Evolutionary conservation across 768 basidiomycete genomes (phyloP).

Genomic region (Psilocybe sp.): DNA sequence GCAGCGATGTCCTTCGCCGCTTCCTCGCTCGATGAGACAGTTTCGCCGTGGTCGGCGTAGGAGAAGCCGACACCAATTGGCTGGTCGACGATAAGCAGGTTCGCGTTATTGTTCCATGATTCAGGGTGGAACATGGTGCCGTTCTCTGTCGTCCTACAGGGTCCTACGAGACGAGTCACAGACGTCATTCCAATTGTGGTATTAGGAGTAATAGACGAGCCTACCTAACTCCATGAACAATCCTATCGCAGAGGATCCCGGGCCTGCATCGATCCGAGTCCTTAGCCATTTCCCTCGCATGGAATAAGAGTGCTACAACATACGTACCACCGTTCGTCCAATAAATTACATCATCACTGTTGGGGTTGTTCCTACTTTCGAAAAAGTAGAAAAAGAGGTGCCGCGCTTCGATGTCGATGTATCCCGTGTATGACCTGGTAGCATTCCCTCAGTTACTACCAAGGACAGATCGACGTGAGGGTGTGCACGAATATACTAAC

Average conservation of each 20-base stretch:
- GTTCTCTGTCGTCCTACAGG: conserved; percentile 60
- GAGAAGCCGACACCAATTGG: conserved; percentile 64
- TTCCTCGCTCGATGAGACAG: conserved; percentile 60
- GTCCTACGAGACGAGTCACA: conserved; percentile 42
- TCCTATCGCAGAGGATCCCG: conserved; percentile 36
- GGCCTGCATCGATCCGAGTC: neutral
- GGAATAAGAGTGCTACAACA: conserved; percentile 26
- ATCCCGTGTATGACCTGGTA: conserved; percentile 58
- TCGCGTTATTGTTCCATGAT: conserved; percentile 69
- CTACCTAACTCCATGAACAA: conserved; percentile 70
- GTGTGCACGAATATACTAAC: conserved; percentile 19
- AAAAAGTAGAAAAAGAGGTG: conserved; percentile 82
- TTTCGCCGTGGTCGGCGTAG: conserved; percentile 62
- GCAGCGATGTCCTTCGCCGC: conserved; percentile 70
- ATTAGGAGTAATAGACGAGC: conserved; percentile 17
- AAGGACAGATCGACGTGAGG: too few species aligned
- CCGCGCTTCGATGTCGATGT: conserved; percentile 60
- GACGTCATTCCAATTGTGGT: neutral
- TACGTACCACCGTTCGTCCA: conserved; percentile 45
- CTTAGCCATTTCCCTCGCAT: neutral
- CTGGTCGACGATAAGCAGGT: conserved; percentile 62
- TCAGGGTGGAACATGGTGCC: conserved; percentile 54
- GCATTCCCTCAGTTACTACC: too few species aligned
- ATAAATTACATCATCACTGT: conserved; percentile 58
- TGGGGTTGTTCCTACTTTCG: conserved; percentile 60